These are phyloP conservation scores for Daldinia vernicosa DNA, from an alignment of 495 filamentous ascomycete genomes.

Conservation along the genomic window DNA sequence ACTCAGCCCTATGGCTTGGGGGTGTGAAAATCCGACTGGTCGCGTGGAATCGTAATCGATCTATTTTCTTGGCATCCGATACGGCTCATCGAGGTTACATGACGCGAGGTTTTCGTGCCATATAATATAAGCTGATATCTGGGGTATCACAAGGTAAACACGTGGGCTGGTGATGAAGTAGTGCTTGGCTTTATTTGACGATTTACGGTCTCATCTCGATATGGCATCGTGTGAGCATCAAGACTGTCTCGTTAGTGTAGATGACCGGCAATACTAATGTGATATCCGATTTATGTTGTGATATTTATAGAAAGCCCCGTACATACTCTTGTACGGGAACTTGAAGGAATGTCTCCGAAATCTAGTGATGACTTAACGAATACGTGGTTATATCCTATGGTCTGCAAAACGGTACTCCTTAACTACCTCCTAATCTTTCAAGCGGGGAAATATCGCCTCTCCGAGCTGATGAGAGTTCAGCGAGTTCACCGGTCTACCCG, in stretches of 20 bases:
- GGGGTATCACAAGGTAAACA: constrained; percentile 19
- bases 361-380: neutral
- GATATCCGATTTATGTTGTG: neutral
- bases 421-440: neutral
- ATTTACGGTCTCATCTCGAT: neutral
- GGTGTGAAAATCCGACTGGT: constrained; percentile 5
- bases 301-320: neutral
- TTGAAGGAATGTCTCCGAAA: neutral
- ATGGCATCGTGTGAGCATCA: neutral
- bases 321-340: neutral
- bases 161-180: constrained; percentile 6
- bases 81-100: neutral
- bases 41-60: neutral
- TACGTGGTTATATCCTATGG: too few species aligned
- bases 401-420: too few species aligned
- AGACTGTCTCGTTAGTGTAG: neutral
- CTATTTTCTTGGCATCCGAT: neutral
- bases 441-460: neutral
- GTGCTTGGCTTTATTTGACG: constrained; percentile 6
- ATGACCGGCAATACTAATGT: neutral
- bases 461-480: neutral
- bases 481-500: neutral
- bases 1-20: constrained; percentile 19
- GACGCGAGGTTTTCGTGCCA: constrained; percentile 8
- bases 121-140: constrained; percentile 30